Base-by-base conservation (phyloP, 768 basidiomycete genomes). In the Gelatoporia subvermispora region DNA sequence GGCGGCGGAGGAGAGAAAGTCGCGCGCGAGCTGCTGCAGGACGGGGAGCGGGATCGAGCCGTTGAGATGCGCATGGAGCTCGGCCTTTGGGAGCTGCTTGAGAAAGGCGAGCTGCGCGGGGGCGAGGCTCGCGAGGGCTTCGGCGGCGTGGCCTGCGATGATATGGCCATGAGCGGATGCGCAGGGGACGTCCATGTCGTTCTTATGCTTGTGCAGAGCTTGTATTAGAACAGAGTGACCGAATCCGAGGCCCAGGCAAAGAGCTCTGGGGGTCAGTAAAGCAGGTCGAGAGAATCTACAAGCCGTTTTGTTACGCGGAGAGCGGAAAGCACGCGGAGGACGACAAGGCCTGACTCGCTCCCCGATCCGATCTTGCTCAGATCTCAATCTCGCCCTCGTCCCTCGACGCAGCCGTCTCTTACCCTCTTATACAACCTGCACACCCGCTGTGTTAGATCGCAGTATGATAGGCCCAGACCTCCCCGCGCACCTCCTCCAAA, bases 11-110 rank as follows among this genome's bases (percentile, higher is more conserved):
- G 24, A 8, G 13, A 53, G 47, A 47, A 62, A 72, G 28, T 79
- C 71, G 8, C 56, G 54, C 0, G 84, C 85, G 13, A 93, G 78
- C 8, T 79, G 73, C 52, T 80, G 78, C 0, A 92, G 74, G 22
- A 79, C 65, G 0, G 66, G 45, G 21, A 90, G 66, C 1, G 90
- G 90, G 28, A 93, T 91, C 9, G 81, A 92, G 0, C 89, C 89
- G 55, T 91, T 91, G 3, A 91, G 76, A 59, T 92, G 89, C 0
- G 89, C 90, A 52, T 92, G 90, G 0, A 93, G 75, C 60, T 93
- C 90, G 1, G 89, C 88, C 64, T 93, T 93, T 9, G 85, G 85
- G 0, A 91, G 72, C 1, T 52, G 48, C 41, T 77, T 70, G 37
- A 93, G 68, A 63, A 91, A 92, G 4, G 61, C 31, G 20, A 82